These are phyloP conservation scores for Zygnema cylindricum DNA, from an alignment of 139 green algal species.

Conservation along the genomic window DNA sequence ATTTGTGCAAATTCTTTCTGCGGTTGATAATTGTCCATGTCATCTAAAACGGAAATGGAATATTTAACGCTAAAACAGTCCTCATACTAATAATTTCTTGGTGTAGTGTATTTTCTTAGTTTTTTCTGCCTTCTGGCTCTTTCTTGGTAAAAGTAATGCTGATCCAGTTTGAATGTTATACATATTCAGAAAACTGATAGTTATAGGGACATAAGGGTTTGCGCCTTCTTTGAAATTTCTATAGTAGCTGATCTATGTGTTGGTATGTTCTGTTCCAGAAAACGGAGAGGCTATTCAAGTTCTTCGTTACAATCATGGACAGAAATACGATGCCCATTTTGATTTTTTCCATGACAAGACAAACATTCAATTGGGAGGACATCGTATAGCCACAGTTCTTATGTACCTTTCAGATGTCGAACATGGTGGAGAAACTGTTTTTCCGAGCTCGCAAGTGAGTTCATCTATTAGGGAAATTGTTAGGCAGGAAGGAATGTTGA, in stretches of 20 bases:
- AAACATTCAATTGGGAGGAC: conserved; percentile 75
- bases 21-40: too few species aligned
- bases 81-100: too few species aligned
- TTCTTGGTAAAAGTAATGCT: too few species aligned
- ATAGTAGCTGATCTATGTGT: not conserved
- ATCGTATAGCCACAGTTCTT: conserved; percentile 82
- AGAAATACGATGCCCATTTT: conserved; percentile 87
- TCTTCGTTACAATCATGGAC: conserved; percentile 78
- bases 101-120: too few species aligned
- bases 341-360: conserved; percentile 84
- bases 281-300: conserved; percentile 82
- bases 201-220: not conserved
- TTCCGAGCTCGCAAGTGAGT: conserved; percentile 47
- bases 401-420: conserved; percentile 78
- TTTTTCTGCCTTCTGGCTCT: too few species aligned
- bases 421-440: conserved; percentile 67
- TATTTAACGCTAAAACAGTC: too few species aligned
- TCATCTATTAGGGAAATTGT: not conserved
- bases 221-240: not conserved
- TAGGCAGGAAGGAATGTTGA: not conserved
- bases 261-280: not conserved
- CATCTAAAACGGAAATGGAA: too few species aligned
- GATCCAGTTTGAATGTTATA: too few species aligned
- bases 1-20: too few species aligned
- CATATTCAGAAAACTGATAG: too few species aligned